These are phyloP conservation scores for Haplosporangium sp. DNA, from an alignment of 371 early-diverging fungal species.

Conservation along the genomic window DNA sequence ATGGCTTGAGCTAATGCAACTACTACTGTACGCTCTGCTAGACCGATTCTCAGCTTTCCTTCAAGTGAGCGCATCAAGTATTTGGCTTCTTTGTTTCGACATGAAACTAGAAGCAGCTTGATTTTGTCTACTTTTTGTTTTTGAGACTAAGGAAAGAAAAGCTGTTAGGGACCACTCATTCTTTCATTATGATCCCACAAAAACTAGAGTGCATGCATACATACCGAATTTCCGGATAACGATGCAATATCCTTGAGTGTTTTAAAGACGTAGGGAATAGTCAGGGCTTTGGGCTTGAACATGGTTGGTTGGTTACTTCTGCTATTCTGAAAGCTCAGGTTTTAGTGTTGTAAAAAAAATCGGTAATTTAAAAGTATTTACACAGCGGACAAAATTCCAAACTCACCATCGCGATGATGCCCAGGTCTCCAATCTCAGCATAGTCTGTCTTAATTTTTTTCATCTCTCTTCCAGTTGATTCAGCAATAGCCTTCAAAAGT, in stretches of 20 bases:
- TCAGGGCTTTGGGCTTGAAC: conserved; percentile 84
- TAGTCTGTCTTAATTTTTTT: conserved; percentile 85
- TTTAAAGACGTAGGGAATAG: conserved; percentile 86
- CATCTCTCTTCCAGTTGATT: conserved; percentile 85
- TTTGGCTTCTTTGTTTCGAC: conserved; percentile 90
- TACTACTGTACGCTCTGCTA: conserved; percentile 96
- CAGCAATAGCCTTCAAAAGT: conserved; percentile 94
- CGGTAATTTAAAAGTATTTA: background rate
- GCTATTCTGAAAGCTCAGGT: conserved; percentile 64
- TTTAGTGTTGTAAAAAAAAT: background rate
- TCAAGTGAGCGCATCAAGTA: conserved; percentile 94
- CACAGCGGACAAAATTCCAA: background rate
- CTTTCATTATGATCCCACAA: background rate
- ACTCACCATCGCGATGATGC: conserved; percentile 86
- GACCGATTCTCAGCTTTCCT: conserved; percentile 97
- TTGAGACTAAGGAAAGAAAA: conserved; percentile 66
- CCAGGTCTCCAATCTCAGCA: conserved; percentile 90
- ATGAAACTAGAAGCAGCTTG: conserved; percentile 83
- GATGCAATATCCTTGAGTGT: conserved; percentile 89
- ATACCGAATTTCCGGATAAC: conserved; percentile 82
- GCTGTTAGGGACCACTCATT: background rate
- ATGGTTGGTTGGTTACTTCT: conserved; percentile 82
- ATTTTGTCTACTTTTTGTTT: conserved; percentile 89
- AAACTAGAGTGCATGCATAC: conserved; percentile 54
- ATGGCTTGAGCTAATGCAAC: conserved; percentile 88